Evolutionary conservation across 306 rosid species (phyloP), one percentile per base, ranked within the genome.

Genomic region (Mimosa bimucronata): DNA sequence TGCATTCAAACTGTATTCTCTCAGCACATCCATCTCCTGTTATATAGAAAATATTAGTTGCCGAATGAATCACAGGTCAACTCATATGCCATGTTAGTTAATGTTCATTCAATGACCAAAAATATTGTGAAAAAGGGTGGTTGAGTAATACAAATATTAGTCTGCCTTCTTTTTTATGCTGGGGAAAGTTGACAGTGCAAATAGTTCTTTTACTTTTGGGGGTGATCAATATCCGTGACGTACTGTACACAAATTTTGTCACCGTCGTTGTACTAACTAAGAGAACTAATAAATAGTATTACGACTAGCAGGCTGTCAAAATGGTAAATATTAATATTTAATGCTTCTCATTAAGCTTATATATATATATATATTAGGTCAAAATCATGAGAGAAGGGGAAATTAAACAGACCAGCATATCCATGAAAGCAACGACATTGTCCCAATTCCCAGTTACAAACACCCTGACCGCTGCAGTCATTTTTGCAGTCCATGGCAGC

Each of bases 391-490:
- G 68, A 48, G 69, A 57, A 34, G 66, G 25, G 45, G 74, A 30
- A 67, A 74, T 71, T 75, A 19, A 71, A 89, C 97, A 77, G 66
- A 95, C 98, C 98, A 64, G 81, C 57, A 77, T 82, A 91, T 82
- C 99, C 99, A 85, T 90, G 99, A 82, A 90, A 95, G 88, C 99
- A 95, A 75, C 89, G 88, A 52, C 99, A 95, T 66, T 84, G 89
- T 52, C 99, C 98, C 78, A 93, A 88, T 85, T 95, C 96, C 46
- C 71, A 87, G 78, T 95, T 93, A 71, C 99, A 95, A 71, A 95
- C 87, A 5, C 99, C 99, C 82, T 70, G 86, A 71, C 93, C 94
- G 42, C 89, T 89, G 80, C 99, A 95, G 77, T 88, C 93, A 72
- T 86, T 89, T 86, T 93, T 85, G 88, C 99, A 95, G 74, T 58